A percentile compares a stretch with the other conserved stretches of the same genome.
Evolutionary conservation across 2,329 filamentous ascomycete species (phyloP).

Genomic region (Chalaropsis ovoidea): DNA sequence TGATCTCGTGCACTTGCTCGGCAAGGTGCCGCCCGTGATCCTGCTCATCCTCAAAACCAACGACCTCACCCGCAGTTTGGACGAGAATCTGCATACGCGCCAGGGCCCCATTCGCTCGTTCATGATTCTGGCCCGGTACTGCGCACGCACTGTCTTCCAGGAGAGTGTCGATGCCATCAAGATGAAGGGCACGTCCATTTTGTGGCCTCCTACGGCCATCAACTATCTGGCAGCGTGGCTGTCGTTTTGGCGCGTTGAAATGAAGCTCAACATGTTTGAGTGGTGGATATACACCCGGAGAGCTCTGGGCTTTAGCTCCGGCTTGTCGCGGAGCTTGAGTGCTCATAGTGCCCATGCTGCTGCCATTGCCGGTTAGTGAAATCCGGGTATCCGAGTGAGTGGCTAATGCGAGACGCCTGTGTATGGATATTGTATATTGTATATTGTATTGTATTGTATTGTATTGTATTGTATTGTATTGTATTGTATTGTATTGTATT

Average conservation of each 20-base stretch:
- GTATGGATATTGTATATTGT: conserved; percentile 18
- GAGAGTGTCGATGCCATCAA: conserved; percentile 53
- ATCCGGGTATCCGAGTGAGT: background rate
- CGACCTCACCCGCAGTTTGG: conserved; percentile 83
- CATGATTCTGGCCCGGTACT: conserved; percentile 59
- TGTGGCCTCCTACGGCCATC: conserved; percentile 49
- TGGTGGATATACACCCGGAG: conserved; percentile 49
- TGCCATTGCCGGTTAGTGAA: background rate
- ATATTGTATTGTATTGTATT: conserved; percentile 7
- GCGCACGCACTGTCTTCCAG: conserved; percentile 54
- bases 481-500: too few relatives aligned
- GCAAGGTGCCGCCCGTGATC: conserved; percentile 82
- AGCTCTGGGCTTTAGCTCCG: conserved; percentile 31
- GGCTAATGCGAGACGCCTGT: background rate
- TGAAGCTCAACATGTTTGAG: conserved; percentile 56
- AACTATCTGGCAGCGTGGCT: conserved; percentile 48
- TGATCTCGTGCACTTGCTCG: conserved; percentile 77
- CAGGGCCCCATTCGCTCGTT: conserved; percentile 56
- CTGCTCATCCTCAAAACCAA: conserved; percentile 96
- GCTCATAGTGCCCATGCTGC: background rate
- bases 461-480: too few relatives aligned
- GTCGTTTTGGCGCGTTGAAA: conserved; percentile 48
- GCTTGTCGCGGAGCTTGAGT: conserved; percentile 18
- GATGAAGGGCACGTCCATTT: conserved; percentile 40
- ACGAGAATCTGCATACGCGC: conserved; percentile 75